These are phyloP conservation scores for Zizania latifolia DNA, from an alignment of 176 grass and related monocot species.

Conservation along the genomic window DNA sequence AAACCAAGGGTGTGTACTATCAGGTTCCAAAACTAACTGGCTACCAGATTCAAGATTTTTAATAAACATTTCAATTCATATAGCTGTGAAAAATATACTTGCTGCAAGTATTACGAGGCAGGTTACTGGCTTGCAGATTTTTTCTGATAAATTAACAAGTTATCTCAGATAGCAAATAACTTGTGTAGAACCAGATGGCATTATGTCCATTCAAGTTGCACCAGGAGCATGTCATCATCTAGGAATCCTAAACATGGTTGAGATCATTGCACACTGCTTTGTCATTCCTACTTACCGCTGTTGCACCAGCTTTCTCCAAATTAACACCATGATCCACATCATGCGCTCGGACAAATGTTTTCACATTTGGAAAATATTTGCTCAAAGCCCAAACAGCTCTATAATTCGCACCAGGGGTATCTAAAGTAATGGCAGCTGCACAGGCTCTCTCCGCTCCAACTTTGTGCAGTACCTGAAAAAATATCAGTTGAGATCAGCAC, in stretches of 20 bases:
- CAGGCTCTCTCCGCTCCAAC: constrained; percentile 97
- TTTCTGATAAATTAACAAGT: constrained; percentile 2
- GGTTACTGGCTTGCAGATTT: not conserved
- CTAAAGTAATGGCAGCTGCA: constrained; percentile 95
- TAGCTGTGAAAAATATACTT: not conserved
- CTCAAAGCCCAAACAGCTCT: constrained; percentile 95
- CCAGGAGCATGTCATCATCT: not conserved
- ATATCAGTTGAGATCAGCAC: constrained; percentile 2
- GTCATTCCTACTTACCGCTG: constrained; percentile 60
- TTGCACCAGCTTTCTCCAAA: constrained; percentile 97
- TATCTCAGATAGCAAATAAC: not conserved
- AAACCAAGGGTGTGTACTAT: not conserved
- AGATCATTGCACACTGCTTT: constrained; percentile 1
- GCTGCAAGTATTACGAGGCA: constrained; percentile 3
- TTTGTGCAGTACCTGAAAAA: constrained; percentile 88
- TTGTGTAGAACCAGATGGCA: not conserved
- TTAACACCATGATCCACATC: constrained; percentile 97
- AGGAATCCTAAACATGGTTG: not conserved
- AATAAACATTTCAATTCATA: not conserved
- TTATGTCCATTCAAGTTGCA: constrained; percentile 7
- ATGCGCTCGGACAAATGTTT: constrained; percentile 97
- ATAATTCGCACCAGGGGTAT: constrained; percentile 98
- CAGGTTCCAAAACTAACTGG: not conserved
- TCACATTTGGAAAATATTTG: constrained; percentile 96
- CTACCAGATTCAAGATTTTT: not conserved